Conservation (phyloP, 2,329 filamentous ascomycete genomes). For the Trichoderma aggressivum region DNA sequence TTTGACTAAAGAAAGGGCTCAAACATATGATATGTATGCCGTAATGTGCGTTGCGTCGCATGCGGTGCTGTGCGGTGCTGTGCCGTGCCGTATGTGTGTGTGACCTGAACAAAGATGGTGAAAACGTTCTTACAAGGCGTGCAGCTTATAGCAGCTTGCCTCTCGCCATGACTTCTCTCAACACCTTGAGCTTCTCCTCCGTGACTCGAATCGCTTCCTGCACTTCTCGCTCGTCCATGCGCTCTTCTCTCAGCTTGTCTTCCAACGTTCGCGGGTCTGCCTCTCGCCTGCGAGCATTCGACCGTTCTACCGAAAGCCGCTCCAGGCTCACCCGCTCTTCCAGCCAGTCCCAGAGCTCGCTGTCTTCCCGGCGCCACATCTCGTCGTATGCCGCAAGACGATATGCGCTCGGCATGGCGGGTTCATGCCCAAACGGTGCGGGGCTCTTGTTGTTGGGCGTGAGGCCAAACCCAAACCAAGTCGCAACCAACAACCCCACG, state of each 20-base stretch:
- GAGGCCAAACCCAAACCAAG: constrained; percentile 67
- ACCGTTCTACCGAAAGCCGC: constrained; percentile 41
- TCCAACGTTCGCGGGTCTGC: constrained; percentile 56
- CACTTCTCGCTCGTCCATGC: constrained; percentile 70
- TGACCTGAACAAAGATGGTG: not conserved
- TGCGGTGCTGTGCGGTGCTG: not conserved
- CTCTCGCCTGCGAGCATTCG: constrained; percentile 42
- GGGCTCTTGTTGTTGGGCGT: constrained; percentile 36
- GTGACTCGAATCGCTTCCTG: constrained; percentile 80
- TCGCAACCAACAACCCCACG: constrained; percentile 67
- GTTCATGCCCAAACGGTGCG: constrained; percentile 34
- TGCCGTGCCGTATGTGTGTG: not conserved
- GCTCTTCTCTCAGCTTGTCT: constrained; percentile 55
- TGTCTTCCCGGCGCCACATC: constrained; percentile 86
- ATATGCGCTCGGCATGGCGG: constrained; percentile 48
- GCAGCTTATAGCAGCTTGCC: constrained; percentile 33
- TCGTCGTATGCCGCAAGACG: constrained; percentile 84
- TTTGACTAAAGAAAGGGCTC: not conserved
- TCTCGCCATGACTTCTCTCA: constrained; percentile 68
- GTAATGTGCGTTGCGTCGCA: not conserved
- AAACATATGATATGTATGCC: constrained; percentile 8
- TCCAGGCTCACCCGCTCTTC: constrained; percentile 81
- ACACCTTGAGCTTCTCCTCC: constrained; percentile 73
- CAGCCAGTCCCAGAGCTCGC: constrained; percentile 88
- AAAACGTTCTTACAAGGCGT: not conserved